A percentile compares a stretch with the other conserved stretches of the same genome.
These are phyloP conservation scores for Hypsizygus marmoreus DNA, from an alignment of 768 basidiomycete species.

Conservation along the genomic window DNA sequence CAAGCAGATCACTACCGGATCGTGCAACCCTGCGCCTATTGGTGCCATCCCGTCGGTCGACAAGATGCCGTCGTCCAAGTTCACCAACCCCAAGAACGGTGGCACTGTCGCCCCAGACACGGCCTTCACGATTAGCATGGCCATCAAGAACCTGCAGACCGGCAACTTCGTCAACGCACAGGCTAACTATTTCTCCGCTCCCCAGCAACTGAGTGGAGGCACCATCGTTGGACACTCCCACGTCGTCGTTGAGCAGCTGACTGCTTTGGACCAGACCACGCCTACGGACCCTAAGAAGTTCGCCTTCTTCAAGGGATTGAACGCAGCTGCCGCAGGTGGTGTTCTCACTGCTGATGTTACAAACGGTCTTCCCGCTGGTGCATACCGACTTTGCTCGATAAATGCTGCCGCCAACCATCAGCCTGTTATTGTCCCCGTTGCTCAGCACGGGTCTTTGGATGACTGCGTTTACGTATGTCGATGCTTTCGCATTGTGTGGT, in stretches of 20 bases:
- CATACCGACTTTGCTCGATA: slow-evolving; percentile 62
- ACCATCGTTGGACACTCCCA: slow-evolving; percentile 54
- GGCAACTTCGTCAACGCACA: slow-evolving; percentile 55
- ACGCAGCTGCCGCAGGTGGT: slow-evolving; percentile 47
- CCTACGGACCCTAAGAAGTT: slow-evolving; percentile 49
- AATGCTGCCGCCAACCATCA: slow-evolving; percentile 60
- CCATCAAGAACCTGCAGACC: slow-evolving; percentile 39
- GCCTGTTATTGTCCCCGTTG: slow-evolving; percentile 57
- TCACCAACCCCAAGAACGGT: slow-evolving; percentile 42
- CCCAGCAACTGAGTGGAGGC: slow-evolving; percentile 50
- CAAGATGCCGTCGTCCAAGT: slow-evolving; percentile 48
- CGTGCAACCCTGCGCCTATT: slow-evolving; percentile 59
- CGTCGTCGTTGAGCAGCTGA: slow-evolving; percentile 51
- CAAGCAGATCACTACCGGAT: slow-evolving; percentile 46
- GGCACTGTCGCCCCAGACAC: slow-evolving; percentile 42
- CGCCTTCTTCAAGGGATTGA: slow-evolving; percentile 56
- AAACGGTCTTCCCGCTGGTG: slow-evolving; percentile 56
- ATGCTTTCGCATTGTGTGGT: background rate
- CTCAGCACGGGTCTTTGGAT: slow-evolving; percentile 61
- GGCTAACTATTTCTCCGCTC: slow-evolving; percentile 51
- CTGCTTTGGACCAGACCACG: slow-evolving; percentile 39
- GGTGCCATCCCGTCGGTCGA: slow-evolving; percentile 47
- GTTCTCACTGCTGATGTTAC: slow-evolving; percentile 51
- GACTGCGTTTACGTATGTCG: slow-evolving; percentile 59
- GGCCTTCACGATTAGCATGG: slow-evolving; percentile 48